phyloP scores from a whole-genome alignment of 2,329 filamentous ascomycete species.

The Juglanconis juglandina region DNA sequence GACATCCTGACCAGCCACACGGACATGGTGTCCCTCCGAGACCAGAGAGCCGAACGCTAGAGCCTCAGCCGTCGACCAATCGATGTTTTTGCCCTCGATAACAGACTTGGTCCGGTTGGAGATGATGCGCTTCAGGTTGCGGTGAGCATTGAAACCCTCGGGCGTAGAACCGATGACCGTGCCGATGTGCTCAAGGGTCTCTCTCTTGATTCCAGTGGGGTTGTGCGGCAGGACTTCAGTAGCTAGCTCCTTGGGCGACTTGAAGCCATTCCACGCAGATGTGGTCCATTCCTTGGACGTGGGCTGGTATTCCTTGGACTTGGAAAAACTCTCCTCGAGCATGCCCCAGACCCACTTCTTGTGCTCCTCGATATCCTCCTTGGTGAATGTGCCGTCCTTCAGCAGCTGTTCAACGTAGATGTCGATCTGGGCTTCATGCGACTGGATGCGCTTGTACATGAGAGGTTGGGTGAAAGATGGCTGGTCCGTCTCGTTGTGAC shows the following conservation, averaged over 20 bases:
- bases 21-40: conserved; percentile 91
- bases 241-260: conserved; percentile 95
- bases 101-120: conserved; percentile 87
- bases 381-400: conserved; percentile 89
- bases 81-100: conserved; percentile 86
- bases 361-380: conserved; percentile 97
- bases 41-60: conserved; percentile 90
- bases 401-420: conserved; percentile 90
- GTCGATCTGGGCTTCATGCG: conserved; percentile 80
- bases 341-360: conserved; percentile 99
- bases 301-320: conserved; percentile 96
- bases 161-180: conserved; percentile 74
- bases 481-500: conserved; percentile 99
- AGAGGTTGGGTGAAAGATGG: conserved; percentile 98
- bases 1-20: conserved; percentile 96
- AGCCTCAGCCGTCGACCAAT: conserved; percentile 96
- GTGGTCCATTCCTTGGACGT: conserved; percentile 98
- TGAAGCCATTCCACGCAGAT: conserved; percentile 98
- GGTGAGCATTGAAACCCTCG: conserved; percentile 84
- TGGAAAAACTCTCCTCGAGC: conserved; percentile 95
- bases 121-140: conserved; percentile 96
- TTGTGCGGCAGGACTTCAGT: conserved; percentile 91
- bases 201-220: conserved; percentile 72
- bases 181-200: conserved; percentile 77
- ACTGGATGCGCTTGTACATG: conserved; percentile 97